Evolutionary conservation across 2,329 filamentous ascomycete genomes (phyloP), one percentile per base, ranked within the genome.

Genomic region (Calonectria pauciramosa): DNA sequence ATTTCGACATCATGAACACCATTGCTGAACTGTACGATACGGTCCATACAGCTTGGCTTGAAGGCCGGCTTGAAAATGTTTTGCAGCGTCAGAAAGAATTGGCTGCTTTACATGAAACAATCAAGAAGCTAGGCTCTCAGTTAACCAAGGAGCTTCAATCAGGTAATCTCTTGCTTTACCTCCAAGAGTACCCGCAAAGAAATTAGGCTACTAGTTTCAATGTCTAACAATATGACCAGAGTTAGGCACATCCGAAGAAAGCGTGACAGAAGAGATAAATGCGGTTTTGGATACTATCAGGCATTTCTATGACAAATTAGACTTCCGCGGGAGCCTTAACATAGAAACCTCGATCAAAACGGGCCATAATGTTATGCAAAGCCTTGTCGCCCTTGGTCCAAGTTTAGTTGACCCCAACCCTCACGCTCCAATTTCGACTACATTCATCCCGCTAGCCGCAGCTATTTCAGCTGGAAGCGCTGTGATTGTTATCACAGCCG

Each of bases 11-110:
- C 7, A 68, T 68, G 65, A 68, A 26, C n/a, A 26, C 14, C 18
- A 26, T 49, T 20, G 11, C 34, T 10, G 16, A 68, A 20, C 6
- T 38, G 26, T 68, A 68, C 26, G 23, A 52, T 3, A 41, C 65
- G 4, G 49, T 68, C 16, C 47, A 38, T 20, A 38, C 65, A 11
- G 65, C 65, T 6, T 68, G 65, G 65, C 49, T 16, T 7, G 65
- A 68, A 41, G 47, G 65, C 8, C 65, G 65, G 11, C 47, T 68
- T 16, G 65, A 68, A 13, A 68, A 68, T 28, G 32, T 54, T 2
- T 26, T 68, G 47, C 65, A 68, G n/a, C 47, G 65, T 23, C 47
- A 68, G 26, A 68, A 68, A 18, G 65, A 68, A 14, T n/a, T 68
- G 18, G 65, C 65, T 38, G 32, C 65, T 11, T 34, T 68, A 1